A percentile compares a stretch with the other conserved stretches of the same genome.
These are phyloP conservation scores for Nicotiana undulata DNA, from an alignment of 257 asterid genomes.

Conservation along the genomic window DNA sequence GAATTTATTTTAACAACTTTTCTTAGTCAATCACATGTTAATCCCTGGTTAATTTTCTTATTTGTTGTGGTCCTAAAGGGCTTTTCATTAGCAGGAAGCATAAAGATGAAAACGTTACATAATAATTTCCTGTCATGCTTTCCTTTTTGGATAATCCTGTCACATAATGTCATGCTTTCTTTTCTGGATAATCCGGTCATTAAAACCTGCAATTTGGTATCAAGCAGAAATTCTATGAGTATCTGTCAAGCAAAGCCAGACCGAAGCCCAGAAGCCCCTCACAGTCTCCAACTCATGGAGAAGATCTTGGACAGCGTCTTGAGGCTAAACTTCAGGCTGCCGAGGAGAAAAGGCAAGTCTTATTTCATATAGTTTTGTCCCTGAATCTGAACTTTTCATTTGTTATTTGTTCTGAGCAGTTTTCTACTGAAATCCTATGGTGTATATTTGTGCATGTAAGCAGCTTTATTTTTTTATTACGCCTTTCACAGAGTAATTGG, in stretches of 20 bases:
- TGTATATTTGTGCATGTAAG: not conserved
- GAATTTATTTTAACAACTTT: not conserved
- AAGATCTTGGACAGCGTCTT: conserved; percentile 81
- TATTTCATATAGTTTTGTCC: not conserved
- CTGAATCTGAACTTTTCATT: not conserved
- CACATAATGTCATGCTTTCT: too few species aligned
- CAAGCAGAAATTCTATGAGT: conserved; percentile 73
- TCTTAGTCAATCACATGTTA: not conserved
- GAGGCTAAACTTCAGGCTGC: conserved; percentile 99
- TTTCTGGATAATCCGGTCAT: not conserved
- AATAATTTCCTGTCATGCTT: not conserved
- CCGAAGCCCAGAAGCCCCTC: conserved; percentile 84
- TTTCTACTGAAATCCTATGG: not conserved
- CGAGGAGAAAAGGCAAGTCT: conserved; percentile 65
- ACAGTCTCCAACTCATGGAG: conserved; percentile 56
- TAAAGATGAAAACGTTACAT: not conserved
- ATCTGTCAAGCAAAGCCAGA: conserved; percentile 83
- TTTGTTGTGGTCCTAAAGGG: not conserved
- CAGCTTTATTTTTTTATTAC: not conserved
- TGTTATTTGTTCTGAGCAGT: not conserved
- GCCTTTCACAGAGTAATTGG: not conserved
- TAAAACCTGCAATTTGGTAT: conserved; percentile 10
- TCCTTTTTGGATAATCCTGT: not conserved
- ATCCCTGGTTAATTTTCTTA: not conserved
- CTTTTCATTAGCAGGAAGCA: not conserved